Conservation (phyloP, 2,329 filamentous ascomycete species). For the Talaromyces rugulosus region DNA sequence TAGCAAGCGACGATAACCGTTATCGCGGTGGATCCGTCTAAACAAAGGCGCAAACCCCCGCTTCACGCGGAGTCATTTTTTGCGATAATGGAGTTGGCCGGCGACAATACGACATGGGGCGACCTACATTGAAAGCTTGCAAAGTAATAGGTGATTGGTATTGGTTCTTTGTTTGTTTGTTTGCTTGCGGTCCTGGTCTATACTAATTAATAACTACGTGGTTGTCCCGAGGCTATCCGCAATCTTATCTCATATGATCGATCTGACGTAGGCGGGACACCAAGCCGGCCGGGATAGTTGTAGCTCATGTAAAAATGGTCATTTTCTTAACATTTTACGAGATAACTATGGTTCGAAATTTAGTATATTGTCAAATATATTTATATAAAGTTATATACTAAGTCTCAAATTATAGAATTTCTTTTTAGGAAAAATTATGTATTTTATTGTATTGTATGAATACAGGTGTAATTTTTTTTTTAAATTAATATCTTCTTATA, state of each 20-base stretch:
- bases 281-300: too few relatives aligned
- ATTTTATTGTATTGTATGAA: too few relatives aligned
- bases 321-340: too few relatives aligned
- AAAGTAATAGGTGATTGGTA: not conserved
- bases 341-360: too few relatives aligned
- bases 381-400: too few relatives aligned
- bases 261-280: not conserved
- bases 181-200: not conserved
- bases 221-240: not conserved
- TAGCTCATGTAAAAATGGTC: not conserved
- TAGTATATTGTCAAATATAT: too few relatives aligned
- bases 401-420: too few relatives aligned
- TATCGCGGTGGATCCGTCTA: not conserved
- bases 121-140: not conserved
- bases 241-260: not conserved
- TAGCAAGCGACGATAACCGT: not conserved
- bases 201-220: not conserved
- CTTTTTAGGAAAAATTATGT: too few relatives aligned
- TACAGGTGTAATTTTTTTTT: too few relatives aligned
- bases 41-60: slow-evolving; percentile 1
- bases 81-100: not conserved
- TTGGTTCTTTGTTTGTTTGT: not conserved
- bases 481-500: too few relatives aligned
- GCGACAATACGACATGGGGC: not conserved
- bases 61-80: not conserved